Evolutionary conservation across 2,329 filamentous ascomycete genomes (phyloP).

Genomic region (Scedosporium dehoogii): DNA sequence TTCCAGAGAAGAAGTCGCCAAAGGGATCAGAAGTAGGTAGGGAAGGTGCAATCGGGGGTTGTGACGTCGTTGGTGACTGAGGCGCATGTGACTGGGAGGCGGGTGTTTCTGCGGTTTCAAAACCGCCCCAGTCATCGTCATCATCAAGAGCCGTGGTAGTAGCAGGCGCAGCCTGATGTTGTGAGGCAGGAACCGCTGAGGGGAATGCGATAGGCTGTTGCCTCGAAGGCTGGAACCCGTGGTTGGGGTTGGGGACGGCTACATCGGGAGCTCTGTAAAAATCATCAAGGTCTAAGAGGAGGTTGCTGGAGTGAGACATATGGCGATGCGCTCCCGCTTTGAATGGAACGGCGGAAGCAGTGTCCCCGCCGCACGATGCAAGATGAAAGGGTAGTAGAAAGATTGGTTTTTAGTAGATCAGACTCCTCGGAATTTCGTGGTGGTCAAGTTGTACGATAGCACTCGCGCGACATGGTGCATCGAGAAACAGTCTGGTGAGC

Average conservation of each 20-base stretch:
- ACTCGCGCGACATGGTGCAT: too few species aligned
- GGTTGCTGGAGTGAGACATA: constrained; percentile 40
- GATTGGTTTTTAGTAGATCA: too few species aligned
- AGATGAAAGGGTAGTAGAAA: too few species aligned
- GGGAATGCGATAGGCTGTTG: constrained; percentile 10
- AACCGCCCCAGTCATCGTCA: constrained; percentile 59
- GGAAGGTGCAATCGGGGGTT: constrained; percentile 1
- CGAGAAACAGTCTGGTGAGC: too few species aligned
- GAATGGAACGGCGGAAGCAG: too few species aligned
- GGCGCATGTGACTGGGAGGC: constrained; percentile 5
- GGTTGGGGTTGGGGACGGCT: constrained; percentile 9
- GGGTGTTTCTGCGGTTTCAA: constrained; percentile 43
- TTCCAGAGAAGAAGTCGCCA: constrained; percentile 12
- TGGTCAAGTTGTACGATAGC: too few species aligned
- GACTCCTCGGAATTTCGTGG: too few species aligned
- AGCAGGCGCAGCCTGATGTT: background rate
- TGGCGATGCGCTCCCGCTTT: constrained; percentile 28
- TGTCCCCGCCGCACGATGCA: too few species aligned
- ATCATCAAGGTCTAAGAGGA: constrained; percentile 53
- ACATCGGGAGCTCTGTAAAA: constrained; percentile 26
- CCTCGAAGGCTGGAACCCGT: constrained; percentile 13
- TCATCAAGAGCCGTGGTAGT: constrained; percentile 22
- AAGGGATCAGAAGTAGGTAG: constrained; percentile 6
- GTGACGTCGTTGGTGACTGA: background rate
- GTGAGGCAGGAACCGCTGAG: constrained; percentile 5